Base-by-base conservation (phyloP, 148 eudicot genomes). In the Fagopyrum homotropicum region DNA sequence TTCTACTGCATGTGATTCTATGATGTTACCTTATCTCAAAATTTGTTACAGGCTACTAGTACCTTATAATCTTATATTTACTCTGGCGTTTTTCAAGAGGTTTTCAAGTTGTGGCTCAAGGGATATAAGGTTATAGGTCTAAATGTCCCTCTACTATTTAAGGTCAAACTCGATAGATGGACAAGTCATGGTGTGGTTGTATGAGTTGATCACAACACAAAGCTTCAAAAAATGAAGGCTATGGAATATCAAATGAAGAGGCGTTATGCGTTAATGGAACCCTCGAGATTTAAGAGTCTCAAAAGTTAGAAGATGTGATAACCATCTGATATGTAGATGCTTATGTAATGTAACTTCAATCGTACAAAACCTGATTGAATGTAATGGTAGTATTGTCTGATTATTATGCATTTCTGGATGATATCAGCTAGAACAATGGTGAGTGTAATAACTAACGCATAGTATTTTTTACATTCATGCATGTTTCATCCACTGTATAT, bases 141-240 rank as follows among this genome's bases (percentile, higher is more conserved):
- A 35, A 97, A 95, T 76, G 80, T 92, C 70, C 99, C 99, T 54
- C 83, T 95, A 71, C 72, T 95, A 82, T 95, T 92, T 56, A 97
- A 95, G 83, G 96, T 87, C 74, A 95, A 92, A 80, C 86, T 95
- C 84, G 96, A 90, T 79, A 90, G 80, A 75, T 95, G 99, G 99
- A 88, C 97, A 43, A 88, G 85, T 69, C 98, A 92, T n/a, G 82
- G 82, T 44, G 81, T 95, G 61, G 90, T 92, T 75, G 92, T 95
- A 48, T 95, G 96, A 92, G 91, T 92, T 50, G 96, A 95, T 79
- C 88, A 84, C 11, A 87, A 92, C 79, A 95, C 97, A 69, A 94
- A 95, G 69, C 91, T 92, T 52, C 87, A 83, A 75, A 82, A 97
- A 51, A 86, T 95, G 17, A 84, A 89, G 85, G 87, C 85, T 45